Evolutionary conservation across 768 basidiomycete genomes (phyloP), one percentile per base, ranked within the genome.

Genomic region (Serendipita sp.): DNA sequence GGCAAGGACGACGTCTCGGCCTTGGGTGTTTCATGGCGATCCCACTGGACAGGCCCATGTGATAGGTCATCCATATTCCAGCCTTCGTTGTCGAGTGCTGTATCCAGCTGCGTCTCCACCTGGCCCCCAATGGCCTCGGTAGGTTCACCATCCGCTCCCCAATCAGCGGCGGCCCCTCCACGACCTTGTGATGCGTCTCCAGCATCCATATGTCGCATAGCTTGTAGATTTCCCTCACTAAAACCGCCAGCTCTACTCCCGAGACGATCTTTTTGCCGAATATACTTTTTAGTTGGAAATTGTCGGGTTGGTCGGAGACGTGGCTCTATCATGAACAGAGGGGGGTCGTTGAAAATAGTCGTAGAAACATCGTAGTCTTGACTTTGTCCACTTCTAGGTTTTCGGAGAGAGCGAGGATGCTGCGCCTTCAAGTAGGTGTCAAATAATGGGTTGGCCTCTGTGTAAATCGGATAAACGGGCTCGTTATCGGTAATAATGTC

Each of bases 251-350:
- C 2, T 40, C 40, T 5, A 31, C 10, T 34, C 8, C n/a, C 55
- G 4, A 36, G 23, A 8, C 33, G 18, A 11, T 27, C 10, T 23
- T 60, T 60, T 16, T 10, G 33, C 4, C 34, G 16, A 34, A 60
- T 60, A 31, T 60, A 60, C 36, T 34, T 23, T n/a, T 8, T 60
- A 23, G 55, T 60, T 8, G 55, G 29, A 2, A 29, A 60, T 37
- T 37, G 18, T 11, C 4, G 55, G 27, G 18, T 60, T 4, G 55
- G 55, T 36, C 55, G 55, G 8, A 29, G 55, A n/a, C 18, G 11
- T 27, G 55, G 55, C 8, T 60, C 55, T 27, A 60, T 60, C 55
- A 60, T 60, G 33, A 60, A 60, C 27, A 60, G 55, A 8, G 55
- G 55, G 34, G 55, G 55, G 33, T 60, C 55, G 34, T 60, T 60